Conservation (phyloP, 441 rosid genomes). For the Corymbia citriodora region DNA sequence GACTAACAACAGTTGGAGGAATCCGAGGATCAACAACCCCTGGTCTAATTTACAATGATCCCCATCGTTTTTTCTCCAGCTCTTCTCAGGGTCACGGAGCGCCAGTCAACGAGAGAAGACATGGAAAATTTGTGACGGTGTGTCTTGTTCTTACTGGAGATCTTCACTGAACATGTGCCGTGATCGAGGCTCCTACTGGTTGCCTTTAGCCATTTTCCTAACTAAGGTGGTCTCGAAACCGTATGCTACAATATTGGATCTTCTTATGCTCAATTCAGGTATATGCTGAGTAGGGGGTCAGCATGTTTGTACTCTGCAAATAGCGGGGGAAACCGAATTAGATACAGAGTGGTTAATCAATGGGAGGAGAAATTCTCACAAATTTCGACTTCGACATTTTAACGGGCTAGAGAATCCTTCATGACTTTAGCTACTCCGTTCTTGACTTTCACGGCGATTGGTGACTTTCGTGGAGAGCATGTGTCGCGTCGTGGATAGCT, state of each 20-base stretch:
- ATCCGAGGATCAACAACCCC: neutral
- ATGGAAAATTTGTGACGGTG: neutral
- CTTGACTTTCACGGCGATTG: neutral
- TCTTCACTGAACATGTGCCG: neutral
- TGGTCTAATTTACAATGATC: neutral
- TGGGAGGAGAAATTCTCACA: neutral
- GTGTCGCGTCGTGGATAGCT: neutral
- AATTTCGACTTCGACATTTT: neutral
- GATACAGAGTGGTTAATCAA: neutral
- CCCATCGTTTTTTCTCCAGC: neutral
- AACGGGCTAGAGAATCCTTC: neutral
- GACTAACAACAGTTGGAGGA: neutral
- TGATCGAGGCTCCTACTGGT: neutral
- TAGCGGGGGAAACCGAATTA: neutral
- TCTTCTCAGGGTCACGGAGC: neutral
- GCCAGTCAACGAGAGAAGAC: neutral
- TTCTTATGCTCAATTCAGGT: slow-evolving; percentile 1
- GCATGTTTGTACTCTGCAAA: neutral
- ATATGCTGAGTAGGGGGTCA: neutral
- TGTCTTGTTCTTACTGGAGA: neutral
- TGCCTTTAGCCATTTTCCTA: neutral
- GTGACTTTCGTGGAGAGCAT: slow-evolving; percentile 4
- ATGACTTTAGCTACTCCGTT: neutral
- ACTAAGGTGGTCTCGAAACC: neutral
- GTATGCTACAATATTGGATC: neutral